A percentile compares a stretch with the other conserved stretches of the same genome.
Evolutionary conservation across 169 alveolate genomes (phyloP).

Genomic region (Plasmodium vinckei): DNA sequence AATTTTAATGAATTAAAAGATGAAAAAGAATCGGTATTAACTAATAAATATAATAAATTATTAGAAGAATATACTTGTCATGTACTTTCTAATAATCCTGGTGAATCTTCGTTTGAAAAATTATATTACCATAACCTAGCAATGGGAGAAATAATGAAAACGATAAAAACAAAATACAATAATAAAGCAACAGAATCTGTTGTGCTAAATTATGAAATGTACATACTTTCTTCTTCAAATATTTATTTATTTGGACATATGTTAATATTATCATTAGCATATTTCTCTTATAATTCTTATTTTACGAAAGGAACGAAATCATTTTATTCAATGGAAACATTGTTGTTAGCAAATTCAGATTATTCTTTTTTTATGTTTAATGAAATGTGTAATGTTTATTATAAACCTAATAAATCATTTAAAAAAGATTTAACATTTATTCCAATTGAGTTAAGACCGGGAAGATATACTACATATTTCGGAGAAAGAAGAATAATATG

Average conservation of each 20-base stretch:
- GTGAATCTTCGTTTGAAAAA: conserved; percentile 33
- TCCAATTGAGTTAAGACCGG: conserved; percentile 54
- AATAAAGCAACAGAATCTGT: conserved; percentile 20
- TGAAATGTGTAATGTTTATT: conserved; percentile 67
- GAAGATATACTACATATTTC: conserved; percentile 31
- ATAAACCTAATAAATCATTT: conserved; percentile 18
- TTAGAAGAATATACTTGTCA: conserved; percentile 57
- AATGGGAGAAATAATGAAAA: conserved; percentile 52
- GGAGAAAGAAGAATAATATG: conserved; percentile 63
- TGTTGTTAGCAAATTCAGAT: conserved; percentile 61
- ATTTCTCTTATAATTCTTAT: conserved; percentile 42
- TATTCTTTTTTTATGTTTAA: conserved; percentile 54
- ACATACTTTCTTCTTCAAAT: conserved; percentile 35
- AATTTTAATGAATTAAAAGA: conserved; percentile 24
- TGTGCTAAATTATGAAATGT: conserved; percentile 42
- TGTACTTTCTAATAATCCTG: conserved; percentile 60
- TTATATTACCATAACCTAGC: conserved; percentile 44
- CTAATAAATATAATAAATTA: conserved; percentile 30
- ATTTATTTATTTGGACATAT: conserved; percentile 59
- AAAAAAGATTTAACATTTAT: conserved; percentile 63
- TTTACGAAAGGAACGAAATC: conserved; percentile 34
- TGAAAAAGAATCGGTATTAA: conserved; percentile 21
- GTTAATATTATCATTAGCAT: conserved; percentile 59
- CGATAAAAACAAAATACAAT: conserved; percentile 38
- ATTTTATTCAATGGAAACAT: conserved; percentile 59